phyloP scores from a whole-genome alignment of 192 early-diverging fungal species.

The Backusella circina region DNA sequence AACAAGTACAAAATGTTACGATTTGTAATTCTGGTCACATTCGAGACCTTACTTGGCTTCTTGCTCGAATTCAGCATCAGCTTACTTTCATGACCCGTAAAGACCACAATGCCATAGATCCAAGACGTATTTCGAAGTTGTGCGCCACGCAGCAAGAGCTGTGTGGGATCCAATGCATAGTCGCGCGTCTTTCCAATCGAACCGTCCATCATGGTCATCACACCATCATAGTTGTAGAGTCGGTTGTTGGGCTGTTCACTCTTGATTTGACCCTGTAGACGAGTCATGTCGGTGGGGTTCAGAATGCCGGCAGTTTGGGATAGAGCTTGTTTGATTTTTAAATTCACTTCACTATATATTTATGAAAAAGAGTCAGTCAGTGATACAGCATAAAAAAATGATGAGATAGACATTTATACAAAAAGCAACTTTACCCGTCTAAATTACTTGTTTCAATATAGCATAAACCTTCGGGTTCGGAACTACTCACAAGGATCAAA shows the following conservation, averaged over 20 bases:
- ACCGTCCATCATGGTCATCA: slow-evolving; percentile 43
- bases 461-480: slow-evolving; percentile 93
- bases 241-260: slow-evolving; percentile 95
- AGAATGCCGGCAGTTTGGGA: slow-evolving; percentile 76
- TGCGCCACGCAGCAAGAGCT: slow-evolving; percentile 90
- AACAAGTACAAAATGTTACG: slow-evolving; percentile 92
- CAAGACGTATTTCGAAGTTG: slow-evolving; percentile 92
- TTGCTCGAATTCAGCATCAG: slow-evolving; percentile 93
- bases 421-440: slow-evolving; percentile 66
- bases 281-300: slow-evolving; percentile 65
- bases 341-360: slow-evolving; percentile 80
- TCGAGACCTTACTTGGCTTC: slow-evolving; percentile 90
- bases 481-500: slow-evolving; percentile 83
- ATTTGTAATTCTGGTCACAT: slow-evolving; percentile 88
- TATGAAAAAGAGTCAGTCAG: no score
- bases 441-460: slow-evolving; percentile 98
- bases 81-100: slow-evolving; percentile 97
- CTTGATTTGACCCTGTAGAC: slow-evolving; percentile 70
- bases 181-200: slow-evolving; percentile 56
- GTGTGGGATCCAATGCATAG: slow-evolving; percentile 85
- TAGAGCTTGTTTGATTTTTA: slow-evolving; percentile 93
- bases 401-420: neutral
- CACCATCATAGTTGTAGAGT: slow-evolving; percentile 94
- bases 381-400: neutral
- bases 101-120: slow-evolving; percentile 91